A percentile compares a stretch with the other conserved stretches of the same genome.
These are phyloP conservation scores for Aspergillus heteromorphus DNA, from an alignment of 495 filamentous ascomycete genomes.

Conservation along the genomic window DNA sequence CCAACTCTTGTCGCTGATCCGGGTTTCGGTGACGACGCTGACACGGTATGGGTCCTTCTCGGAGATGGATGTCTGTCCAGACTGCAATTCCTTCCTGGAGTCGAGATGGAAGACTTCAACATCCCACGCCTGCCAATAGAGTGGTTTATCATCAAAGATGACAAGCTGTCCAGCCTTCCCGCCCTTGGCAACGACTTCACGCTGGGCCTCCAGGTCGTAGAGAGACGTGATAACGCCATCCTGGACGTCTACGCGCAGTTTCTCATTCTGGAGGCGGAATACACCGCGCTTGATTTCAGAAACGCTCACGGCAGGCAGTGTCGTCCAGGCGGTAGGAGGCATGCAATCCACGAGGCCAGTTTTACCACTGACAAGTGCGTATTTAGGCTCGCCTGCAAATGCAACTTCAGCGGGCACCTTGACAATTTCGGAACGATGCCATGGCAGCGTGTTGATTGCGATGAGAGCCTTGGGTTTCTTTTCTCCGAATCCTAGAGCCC, in stretches of 20 bases:
- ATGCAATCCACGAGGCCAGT: conserved; percentile 47
- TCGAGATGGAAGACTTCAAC: conserved; percentile 94
- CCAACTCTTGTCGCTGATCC: conserved; percentile 82
- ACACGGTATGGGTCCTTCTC: conserved; percentile 71
- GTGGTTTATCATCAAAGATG: conserved; percentile 94
- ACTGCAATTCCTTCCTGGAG: conserved; percentile 68
- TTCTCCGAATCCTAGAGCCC: conserved; percentile 55
- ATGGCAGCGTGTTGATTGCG: conserved; percentile 78
- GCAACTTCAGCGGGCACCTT: conserved; percentile 43
- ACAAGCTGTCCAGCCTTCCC: conserved; percentile 86
- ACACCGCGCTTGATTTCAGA: conserved; percentile 60
- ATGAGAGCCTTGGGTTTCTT: conserved; percentile 33
- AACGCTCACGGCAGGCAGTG: conserved; percentile 51
- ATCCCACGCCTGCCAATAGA: conserved; percentile 99
- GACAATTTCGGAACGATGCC: conserved; percentile 70
- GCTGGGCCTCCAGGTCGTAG: conserved; percentile 59
- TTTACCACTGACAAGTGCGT: conserved; percentile 41
- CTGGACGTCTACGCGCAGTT: conserved; percentile 65
- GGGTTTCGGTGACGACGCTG: conserved; percentile 72
- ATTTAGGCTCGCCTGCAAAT: conserved; percentile 31
- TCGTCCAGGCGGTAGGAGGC: conserved; percentile 35
- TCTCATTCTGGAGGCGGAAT: conserved; percentile 72
- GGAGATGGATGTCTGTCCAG: conserved; percentile 60
- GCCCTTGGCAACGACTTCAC: conserved; percentile 75
- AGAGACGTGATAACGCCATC: conserved; percentile 77